A percentile compares a stretch with the other conserved stretches of the same genome.
phyloP scores from a whole-genome alignment of 2,329 filamentous ascomycete genomes.

The Lachnellula occidentalis region DNA sequence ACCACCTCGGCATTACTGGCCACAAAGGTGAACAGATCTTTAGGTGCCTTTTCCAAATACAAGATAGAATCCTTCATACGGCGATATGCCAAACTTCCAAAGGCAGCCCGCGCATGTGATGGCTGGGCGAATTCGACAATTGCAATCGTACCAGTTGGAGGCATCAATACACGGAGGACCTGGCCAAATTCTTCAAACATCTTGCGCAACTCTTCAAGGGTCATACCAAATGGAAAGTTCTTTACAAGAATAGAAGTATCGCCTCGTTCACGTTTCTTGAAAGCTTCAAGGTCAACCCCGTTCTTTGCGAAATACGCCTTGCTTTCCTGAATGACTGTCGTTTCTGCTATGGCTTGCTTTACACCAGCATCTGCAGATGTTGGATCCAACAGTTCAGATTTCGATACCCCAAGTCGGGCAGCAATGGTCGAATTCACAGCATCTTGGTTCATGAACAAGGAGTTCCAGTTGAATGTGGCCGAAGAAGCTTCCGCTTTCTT shows the following conservation, averaged over 20 bases:
- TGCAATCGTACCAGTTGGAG: constrained; percentile 85
- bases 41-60: constrained; percentile 90
- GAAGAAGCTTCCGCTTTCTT: constrained; percentile 75
- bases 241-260: constrained; percentile 88
- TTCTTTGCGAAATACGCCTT: constrained; percentile 86
- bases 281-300: constrained; percentile 86
- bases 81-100: constrained; percentile 79
- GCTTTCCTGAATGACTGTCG: constrained; percentile 91
- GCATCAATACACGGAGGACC: constrained; percentile 80
- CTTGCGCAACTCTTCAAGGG: constrained; percentile 47
- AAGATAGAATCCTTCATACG: constrained; percentile 87
- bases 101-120: constrained; percentile 76
- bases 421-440: constrained; percentile 89
- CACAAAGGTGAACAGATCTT: constrained; percentile 59
- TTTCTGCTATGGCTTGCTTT: constrained; percentile 95
- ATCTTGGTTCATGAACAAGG: constrained; percentile 98
- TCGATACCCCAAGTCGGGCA: constrained; percentile 78
- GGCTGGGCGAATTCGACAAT: constrained; percentile 83
- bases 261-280: constrained; percentile 78
- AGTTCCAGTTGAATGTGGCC: constrained; percentile 92
- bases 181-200: constrained; percentile 61
- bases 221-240: constrained; percentile 74
- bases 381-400: constrained; percentile 90
- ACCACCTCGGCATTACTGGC: constrained; percentile 13
- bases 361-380: constrained; percentile 91